Evolutionary conservation across 371 early-diverging fungal species (phyloP), one percentile per base, ranked within the genome.

Genomic region (Apophysomyces variabilis): DNA sequence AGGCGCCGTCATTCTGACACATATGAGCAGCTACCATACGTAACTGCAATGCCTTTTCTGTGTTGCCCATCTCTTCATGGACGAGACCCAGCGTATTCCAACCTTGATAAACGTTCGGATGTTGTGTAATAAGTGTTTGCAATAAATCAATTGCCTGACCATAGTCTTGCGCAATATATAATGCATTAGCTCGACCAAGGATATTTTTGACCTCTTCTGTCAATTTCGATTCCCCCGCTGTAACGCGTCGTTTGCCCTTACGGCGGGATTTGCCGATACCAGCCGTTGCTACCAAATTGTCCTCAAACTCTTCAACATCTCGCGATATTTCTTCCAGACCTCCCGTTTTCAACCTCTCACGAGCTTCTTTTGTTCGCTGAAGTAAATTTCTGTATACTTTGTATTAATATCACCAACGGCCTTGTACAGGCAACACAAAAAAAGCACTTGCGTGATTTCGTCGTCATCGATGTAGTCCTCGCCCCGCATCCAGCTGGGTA

Each of bases 11-110:
- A 41, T 86, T 87, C 18, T 90, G 88, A 13, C 88, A 86, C 71
- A 99, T 75, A 62, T 95, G 95, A 5, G 98, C 99, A 1, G 97
- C 95, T 38, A 98, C 89, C 71, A 96, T 85, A 63, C 91, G 90
- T 14, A 94, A 73, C 62, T 92, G 89, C 41, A 94, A 74, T 0
- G 96, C 90, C 68, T 92, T 92, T 16, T 83, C 83, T 13, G 71
- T 66, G 45, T 94, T 89, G 8, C 94, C 93, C 50, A 91, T 68
- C 67, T 97, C 96, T 67, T 97, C 96, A 68, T 96, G 94, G 26
- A 97, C 89, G 54, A 95, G 76, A 43, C 94, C 99, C 66, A 98
- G 85, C 5, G 92, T 91, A 58, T 86, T 84, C 96, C 96, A 97
- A 21, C 95, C 93, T 16, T 87, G 83, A 62, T 87, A 84, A 0